Evolutionary conservation across 257 asterid species (phyloP), one percentile per base, ranked within the genome.

Genomic region (Fraxinus excelsior): DNA sequence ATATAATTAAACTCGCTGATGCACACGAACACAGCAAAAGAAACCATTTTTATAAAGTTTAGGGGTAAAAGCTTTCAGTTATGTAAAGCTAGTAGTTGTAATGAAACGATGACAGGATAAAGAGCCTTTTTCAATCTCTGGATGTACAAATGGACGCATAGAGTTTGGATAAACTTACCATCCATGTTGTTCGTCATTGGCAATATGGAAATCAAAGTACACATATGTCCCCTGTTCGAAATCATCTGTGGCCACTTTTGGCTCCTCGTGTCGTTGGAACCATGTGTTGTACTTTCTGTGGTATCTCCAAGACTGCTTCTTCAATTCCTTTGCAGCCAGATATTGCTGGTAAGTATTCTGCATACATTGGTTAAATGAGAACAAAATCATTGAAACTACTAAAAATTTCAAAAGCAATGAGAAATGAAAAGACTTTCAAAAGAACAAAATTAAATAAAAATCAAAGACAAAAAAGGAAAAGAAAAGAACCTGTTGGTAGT

Each of bases 211-310:
- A 85, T 96, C 99, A 53, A 96, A 96, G 91, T 96, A 96, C 42
- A 96, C 99, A 71, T 96, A 96, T 25, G 98, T 89, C 81, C 99
- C 99, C 84, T 90, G 94, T 78, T 96, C 99, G 80, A 75, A 96
- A 82, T 96, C 98, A 84, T 96, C 98, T 8, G 98, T 93, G 31
- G 97, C 93, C 80, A 90, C 90, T 83, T 91, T 91, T 42, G 99
- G 99, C 84, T 96, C 99, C 84, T 93, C 98, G 9, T 93, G 99
- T 76, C 99, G 84, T 84, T 96, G 99, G 91, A 96, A 96, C 99
- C 99, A 96, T 34, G 98, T 93, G 89, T 93, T 93, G 84, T 85
- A 96, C 80, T 93, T 93, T 80, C 97, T 87, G 84, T 96, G 99
- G 87, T 91, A 96, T 86, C 99, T 90, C 99, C 98, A 96, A 11